These are phyloP conservation scores for Kuraishia floccosa DNA, from an alignment of 805 yeast species.

Conservation along the genomic window DNA sequence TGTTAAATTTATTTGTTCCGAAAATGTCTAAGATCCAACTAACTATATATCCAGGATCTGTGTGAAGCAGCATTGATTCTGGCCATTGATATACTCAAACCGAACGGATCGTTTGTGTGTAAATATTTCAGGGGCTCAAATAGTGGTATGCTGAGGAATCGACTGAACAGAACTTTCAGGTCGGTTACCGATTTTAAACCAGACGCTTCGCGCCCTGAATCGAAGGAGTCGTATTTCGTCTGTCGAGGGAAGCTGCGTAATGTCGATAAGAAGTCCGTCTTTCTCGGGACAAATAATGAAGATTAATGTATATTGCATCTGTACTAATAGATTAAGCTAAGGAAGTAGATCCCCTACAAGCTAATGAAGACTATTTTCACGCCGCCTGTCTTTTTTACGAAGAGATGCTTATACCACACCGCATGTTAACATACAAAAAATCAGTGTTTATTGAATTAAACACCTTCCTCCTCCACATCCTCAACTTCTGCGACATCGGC, in stretches of 20 bases:
- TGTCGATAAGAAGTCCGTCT: conserved; percentile 32
- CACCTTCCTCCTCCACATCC: background rate
- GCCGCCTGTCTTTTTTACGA: no score
- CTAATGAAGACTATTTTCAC: no score
- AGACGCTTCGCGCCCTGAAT: conserved; percentile 63
- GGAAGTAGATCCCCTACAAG: no score
- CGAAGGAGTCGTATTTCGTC: conserved; percentile 75
- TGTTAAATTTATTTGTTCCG: conserved; percentile 5
- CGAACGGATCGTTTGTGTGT: conserved; percentile 68
- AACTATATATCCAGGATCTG: conserved; percentile 37
- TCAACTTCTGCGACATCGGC: no score
- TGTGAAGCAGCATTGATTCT: conserved; percentile 86
- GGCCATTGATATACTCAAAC: conserved; percentile 57
- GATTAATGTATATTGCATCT: conserved; percentile 3
- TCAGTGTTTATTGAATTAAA: no score
- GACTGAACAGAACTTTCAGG: conserved; percentile 47
- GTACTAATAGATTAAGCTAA: no score
- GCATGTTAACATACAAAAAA: no score
- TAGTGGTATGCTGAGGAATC: conserved; percentile 49
- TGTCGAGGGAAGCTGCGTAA: conserved; percentile 37
- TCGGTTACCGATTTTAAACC: conserved; percentile 71
- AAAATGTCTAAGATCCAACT: background rate
- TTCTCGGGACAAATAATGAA: conserved; percentile 10
- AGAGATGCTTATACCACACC: no score
- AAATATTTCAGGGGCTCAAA: conserved; percentile 81